Conservation (phyloP, 2,329 filamentous ascomycete genomes). For the Colletotrichum costaricense region DNA sequence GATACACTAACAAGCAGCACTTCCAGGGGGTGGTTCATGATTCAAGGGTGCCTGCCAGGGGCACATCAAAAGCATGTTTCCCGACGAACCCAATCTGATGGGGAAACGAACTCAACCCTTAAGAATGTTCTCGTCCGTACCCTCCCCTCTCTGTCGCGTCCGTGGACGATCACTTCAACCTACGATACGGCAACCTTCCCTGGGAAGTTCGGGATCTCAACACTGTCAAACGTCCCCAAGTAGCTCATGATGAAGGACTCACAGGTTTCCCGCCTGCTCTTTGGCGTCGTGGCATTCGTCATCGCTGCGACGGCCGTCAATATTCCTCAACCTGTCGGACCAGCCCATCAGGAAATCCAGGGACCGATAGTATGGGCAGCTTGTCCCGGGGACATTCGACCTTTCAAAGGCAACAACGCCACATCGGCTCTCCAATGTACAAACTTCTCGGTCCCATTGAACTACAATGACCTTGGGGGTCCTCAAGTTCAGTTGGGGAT, state of each 20-base stretch:
- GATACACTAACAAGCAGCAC: too few relatives aligned
- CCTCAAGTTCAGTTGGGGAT: slow-evolving; percentile 7
- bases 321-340: slow-evolving; percentile 17
- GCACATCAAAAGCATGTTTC: not conserved
- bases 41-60: not conserved
- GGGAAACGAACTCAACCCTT: not conserved
- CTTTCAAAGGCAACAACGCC: slow-evolving; percentile 12
- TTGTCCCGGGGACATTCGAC: slow-evolving; percentile 15
- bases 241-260: not conserved
- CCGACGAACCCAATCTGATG: not conserved
- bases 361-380: not conserved
- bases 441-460: slow-evolving; percentile 24
- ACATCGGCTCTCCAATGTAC: slow-evolving; percentile 11
- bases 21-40: not conserved
- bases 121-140: not conserved
- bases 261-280: not conserved
- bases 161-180: not conserved
- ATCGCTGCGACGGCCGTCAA: not conserved
- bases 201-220: too few relatives aligned
- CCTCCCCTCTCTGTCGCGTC: not conserved
- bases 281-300: not conserved
- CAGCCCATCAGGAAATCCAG: not conserved
- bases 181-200: not conserved
- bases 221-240: not conserved
- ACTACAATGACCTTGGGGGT: not conserved